Percentiles rank a stretch among this genome's conserved stretches.
These are phyloP conservation scores for Pythium coloratum DNA, from an alignment of 352 stramenopile species.

Conservation along the genomic window DNA sequence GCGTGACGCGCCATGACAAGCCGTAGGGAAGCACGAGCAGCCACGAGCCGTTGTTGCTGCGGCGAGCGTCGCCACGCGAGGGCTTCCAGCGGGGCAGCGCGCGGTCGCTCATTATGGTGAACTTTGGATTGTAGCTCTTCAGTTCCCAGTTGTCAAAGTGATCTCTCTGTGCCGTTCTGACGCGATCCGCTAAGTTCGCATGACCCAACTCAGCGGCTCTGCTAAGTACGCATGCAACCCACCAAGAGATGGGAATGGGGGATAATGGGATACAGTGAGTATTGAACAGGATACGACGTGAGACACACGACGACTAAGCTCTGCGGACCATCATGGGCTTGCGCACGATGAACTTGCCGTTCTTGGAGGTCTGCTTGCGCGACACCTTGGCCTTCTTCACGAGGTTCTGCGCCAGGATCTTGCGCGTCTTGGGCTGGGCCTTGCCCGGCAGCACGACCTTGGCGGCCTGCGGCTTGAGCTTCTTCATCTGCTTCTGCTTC, in stretches of 20 bases:
- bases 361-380: slow-evolving; percentile 38
- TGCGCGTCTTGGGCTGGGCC: slow-evolving; percentile 31
- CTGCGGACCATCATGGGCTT: slow-evolving; percentile 45
- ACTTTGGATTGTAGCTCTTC: neutral
- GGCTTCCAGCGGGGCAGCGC: slow-evolving; percentile 20
- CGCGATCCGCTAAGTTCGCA: slow-evolving; percentile 6
- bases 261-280: neutral
- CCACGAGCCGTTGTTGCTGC: slow-evolving; percentile 4
- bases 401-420: slow-evolving; percentile 32
- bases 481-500: slow-evolving; percentile 1
- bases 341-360: slow-evolving; percentile 51
- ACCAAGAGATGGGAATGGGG: slow-evolving; percentile 12
- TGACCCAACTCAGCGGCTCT: neutral
- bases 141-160: neutral
- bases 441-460: slow-evolving; percentile 39
- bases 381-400: slow-evolving; percentile 26
- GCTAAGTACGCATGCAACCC: neutral
- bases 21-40: slow-evolving; percentile 8
- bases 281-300: neutral
- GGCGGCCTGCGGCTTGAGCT: slow-evolving; percentile 17
- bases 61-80: slow-evolving; percentile 6
- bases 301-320: slow-evolving; percentile 18
- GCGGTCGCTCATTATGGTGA: neutral
- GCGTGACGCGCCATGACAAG: slow-evolving; percentile 18
- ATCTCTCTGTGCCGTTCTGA: neutral